Evolutionary conservation across 2,329 filamentous ascomycete species (phyloP).

Genomic region (Chrysoporthe austroafricana): DNA sequence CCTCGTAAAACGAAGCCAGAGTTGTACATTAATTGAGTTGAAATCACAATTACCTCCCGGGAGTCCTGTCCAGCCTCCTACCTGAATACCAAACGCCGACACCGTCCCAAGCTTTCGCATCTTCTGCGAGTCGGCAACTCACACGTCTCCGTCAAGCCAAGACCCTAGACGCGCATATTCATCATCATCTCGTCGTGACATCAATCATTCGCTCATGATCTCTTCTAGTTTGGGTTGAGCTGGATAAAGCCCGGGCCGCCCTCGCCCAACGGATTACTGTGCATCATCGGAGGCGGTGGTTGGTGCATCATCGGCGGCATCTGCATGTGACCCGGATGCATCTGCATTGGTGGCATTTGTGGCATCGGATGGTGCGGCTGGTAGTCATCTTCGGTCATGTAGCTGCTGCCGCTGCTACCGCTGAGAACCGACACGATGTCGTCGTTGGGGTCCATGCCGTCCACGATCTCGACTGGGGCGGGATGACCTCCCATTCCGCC

Average conservation of each 20-base stretch:
- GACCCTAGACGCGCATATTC: neutral
- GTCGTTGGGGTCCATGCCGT: constrained; percentile 10
- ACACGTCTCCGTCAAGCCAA: neutral
- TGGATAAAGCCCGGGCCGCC: constrained; percentile 11
- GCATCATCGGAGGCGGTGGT: neutral
- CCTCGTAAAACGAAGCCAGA: neutral
- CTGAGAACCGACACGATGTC: constrained; percentile 4
- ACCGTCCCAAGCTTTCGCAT: constrained; percentile 1
- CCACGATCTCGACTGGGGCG: constrained; percentile 7
- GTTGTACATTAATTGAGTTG: too few species aligned
- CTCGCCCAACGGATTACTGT: neutral
- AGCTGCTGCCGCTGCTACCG: neutral
- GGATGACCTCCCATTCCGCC: neutral
- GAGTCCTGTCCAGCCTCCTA: constrained; percentile 8
- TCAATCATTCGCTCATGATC: neutral
- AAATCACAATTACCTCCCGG: neutral
- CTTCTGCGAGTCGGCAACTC: neutral
- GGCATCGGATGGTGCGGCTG: constrained; percentile 4
- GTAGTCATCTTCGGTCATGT: neutral
- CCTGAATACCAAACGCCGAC: neutral
- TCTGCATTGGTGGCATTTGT: neutral
- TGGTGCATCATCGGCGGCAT: constrained; percentile 14
- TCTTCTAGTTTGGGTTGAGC: neutral
- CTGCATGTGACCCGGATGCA: constrained; percentile 8
- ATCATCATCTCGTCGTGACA: neutral